phyloP scores from a whole-genome alignment of 225 moss, liverwort and hornwort species.

The Rhytidiadelphus loreus region DNA sequence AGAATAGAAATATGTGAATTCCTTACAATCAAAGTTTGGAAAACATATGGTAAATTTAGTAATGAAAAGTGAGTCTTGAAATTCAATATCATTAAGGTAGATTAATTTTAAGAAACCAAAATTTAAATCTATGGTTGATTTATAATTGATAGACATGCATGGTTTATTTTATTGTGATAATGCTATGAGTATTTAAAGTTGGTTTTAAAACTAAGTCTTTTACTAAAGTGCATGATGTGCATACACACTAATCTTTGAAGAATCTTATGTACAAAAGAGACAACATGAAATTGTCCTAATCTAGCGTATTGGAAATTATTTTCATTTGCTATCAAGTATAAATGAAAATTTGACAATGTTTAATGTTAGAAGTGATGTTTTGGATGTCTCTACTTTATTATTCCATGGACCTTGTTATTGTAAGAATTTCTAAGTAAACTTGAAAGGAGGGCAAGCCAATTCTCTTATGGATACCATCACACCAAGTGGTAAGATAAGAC shows the following conservation, averaged over 20 bases:
- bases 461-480: neutral
- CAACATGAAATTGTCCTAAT: neutral
- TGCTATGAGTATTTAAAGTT: neutral
- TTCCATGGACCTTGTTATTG: neutral
- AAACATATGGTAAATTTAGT: neutral
- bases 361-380: neutral
- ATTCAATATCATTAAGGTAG: neutral
- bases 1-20: neutral
- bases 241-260: neutral
- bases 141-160: neutral
- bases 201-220: neutral
- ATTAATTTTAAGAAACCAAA: too few species aligned
- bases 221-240: neutral
- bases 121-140: neutral
- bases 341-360: neutral
- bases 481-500: neutral
- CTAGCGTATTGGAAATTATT: neutral
- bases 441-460: neutral
- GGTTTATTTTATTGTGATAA: neutral
- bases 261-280: neutral
- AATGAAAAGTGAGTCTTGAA: neutral
- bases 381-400: neutral
- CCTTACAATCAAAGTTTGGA: neutral
- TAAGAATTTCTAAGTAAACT: neutral
- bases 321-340: neutral